Base-by-base conservation (phyloP, 176 grass and related monocot genomes). In the Paspalum vaginatum region DNA sequence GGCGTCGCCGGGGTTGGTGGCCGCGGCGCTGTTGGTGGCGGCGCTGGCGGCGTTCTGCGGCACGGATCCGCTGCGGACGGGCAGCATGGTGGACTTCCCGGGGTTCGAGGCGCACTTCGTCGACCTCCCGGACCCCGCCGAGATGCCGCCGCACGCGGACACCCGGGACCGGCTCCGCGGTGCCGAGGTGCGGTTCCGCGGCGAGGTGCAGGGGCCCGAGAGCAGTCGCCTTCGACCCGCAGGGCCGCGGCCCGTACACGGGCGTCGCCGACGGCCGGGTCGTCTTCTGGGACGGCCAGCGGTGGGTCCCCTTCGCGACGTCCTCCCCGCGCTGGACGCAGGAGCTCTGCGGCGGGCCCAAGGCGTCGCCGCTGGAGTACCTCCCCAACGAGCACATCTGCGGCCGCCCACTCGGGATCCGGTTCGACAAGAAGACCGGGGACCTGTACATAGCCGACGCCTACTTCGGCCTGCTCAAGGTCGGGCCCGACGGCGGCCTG, bases 361-460 rank as follows among this genome's bases (percentile, higher is more conserved):
- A 93, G 88, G 80, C 88, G 72, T 89, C 89, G 15, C 83, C 85
- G 14, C 68, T 89, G 38, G 89, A 83, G 38, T 98, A 98, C 81
- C 89, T 98, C 81, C 92, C 80, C 70, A 74, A 91, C 78, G 92
- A 98, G 84, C 95, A 98, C 88, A 60, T 93, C 65, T 98, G 95
- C 77, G 95, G 95, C 59, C 90, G 95, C 26, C 88, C 92, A 44
- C 88, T 98, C 4, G 95, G 95, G 21, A 65, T 98, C 65, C 87
- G 92, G 10, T 98, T 98, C 82, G 61, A 98, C 72, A 87, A 70
- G 81, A 65, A 59, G 14, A 93, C 61, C 0, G 92, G 95, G 9
- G 90, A 98, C 32, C 84, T 98, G n/a, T 94, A 94, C 86, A 98
- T 98, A 75, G 92, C 95, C 65, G 95, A 98, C 76, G 90, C 90